These are phyloP conservation scores for Piper longum DNA, from an alignment of 164 flowering plant genomes.

Conservation along the genomic window DNA sequence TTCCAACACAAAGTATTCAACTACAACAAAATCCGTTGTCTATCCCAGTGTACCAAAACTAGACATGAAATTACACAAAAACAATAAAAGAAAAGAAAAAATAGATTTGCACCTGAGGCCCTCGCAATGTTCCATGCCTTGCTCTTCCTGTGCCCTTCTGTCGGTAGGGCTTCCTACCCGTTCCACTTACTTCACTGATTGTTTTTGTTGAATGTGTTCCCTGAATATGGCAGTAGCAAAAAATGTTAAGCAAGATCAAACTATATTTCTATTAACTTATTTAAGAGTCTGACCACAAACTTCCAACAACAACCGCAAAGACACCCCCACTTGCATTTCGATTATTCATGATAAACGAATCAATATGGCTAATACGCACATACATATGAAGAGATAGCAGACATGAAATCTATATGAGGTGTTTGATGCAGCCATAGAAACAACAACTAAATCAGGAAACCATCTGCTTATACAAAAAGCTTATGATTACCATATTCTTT, in stretches of 20 bases:
- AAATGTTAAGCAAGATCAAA: not conserved
- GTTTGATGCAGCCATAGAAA: too few relatives aligned
- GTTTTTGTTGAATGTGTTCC: slow-evolving; percentile 98
- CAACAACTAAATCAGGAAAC: not conserved
- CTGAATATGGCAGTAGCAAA: slow-evolving; percentile 17
- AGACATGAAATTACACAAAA: not conserved
- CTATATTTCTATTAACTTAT: too few relatives aligned
- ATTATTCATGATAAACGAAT: too few relatives aligned
- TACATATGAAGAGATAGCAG: too few relatives aligned
- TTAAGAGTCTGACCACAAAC: too few relatives aligned
- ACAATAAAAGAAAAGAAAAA: not conserved
- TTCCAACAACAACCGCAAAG: too few relatives aligned
- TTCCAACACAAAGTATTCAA: too few relatives aligned
- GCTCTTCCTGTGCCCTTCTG: slow-evolving; percentile 91
- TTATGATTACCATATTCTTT: not conserved
- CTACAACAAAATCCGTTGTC: too few relatives aligned
- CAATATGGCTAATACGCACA: too few relatives aligned
- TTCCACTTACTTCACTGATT: slow-evolving; percentile 90
- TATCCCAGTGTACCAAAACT: not conserved
- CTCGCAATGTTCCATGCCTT: slow-evolving; percentile 86
- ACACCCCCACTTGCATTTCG: too few relatives aligned
- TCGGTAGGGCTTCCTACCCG: slow-evolving; percentile 79
- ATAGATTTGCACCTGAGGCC: slow-evolving; percentile 59
- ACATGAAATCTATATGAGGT: too few relatives aligned
- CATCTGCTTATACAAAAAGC: not conserved